phyloP scores from a whole-genome alignment of 2,329 filamentous ascomycete genomes.

The Epichloe elymi region DNA sequence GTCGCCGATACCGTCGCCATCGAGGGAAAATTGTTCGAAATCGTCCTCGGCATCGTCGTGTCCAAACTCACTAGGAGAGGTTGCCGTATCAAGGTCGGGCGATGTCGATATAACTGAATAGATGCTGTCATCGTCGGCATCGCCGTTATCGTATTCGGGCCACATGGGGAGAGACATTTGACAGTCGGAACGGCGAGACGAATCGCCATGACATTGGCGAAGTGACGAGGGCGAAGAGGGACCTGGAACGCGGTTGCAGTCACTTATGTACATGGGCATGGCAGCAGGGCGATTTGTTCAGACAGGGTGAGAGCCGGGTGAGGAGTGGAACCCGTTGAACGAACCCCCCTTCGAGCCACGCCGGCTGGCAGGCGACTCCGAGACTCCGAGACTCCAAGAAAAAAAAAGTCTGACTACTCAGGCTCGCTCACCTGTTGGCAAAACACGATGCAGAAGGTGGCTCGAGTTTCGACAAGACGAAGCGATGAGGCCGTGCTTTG shows the following conservation, averaged over 20 bases:
- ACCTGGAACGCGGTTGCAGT: conserved; percentile 1
- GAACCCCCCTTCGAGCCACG: no score
- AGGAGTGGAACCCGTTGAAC: background rate
- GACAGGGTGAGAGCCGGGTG: background rate
- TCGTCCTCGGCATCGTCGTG: conserved; percentile 15
- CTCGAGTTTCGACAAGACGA: no score
- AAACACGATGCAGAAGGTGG: no score
- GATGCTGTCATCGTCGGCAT: conserved; percentile 13
- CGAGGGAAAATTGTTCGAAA: conserved; percentile 14
- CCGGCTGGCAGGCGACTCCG: no score
- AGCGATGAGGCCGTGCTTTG: no score
- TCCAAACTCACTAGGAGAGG: conserved; percentile 11
- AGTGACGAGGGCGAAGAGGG: background rate
- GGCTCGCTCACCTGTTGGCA: no score
- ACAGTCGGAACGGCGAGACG: background rate
- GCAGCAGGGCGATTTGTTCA: background rate
- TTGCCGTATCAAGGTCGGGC: conserved; percentile 12
- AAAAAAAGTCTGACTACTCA: no score
- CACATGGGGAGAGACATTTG: conserved; percentile 6
- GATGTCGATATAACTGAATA: conserved; percentile 19
- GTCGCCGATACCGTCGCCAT: conserved; percentile 9
- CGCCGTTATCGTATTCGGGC: conserved; percentile 4
- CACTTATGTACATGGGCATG: conserved; percentile 1
- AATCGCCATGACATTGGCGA: conserved; percentile 5
- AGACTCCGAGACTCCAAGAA: no score